Evolutionary conservation across 2,329 filamentous ascomycete species (phyloP), one percentile per base, ranked within the genome.

Genomic region (Cercospora sp.): DNA sequence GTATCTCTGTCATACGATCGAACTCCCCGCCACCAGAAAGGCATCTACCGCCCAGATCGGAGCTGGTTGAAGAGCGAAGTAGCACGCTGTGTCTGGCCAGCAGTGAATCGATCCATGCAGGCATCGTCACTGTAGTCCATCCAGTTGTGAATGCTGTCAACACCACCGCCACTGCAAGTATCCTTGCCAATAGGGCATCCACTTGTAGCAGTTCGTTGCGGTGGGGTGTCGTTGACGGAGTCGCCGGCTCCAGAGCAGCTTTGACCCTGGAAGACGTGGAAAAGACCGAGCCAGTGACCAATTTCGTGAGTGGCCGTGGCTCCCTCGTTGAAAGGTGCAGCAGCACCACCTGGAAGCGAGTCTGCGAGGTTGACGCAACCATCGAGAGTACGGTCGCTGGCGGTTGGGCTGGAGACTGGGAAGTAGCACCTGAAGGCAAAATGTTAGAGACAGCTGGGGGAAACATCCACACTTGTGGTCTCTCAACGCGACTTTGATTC

Each of bases 281-380:
- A 72, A 40, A 82, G 72, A 10, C 81, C 80, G 36, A 82, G 62
- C 79, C 80, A 82, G 69, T 82, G 81, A 6, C 80, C 80, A 20
- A 79, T 77, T 70, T 82, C 80, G 71, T 82, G 80, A 7, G 80
- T 79, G 5, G 80, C 80, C 1, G 80, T 82, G 71, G 74, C 78
- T 28, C 80, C 80, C 42, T 72, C 66, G 71, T 81, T 78, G 75
- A 85, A 87, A 16, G 81, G 80, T 16, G 76, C 71, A 48, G 83
- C 75, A 33, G 75, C 69, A 26, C 84, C 83, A 23, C 80, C 80
- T 6, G 85, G 84, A 81, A 87, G 84, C 5, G 83, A 85, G 64
- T 79, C 80, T 10, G 83, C 82, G 28, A 85, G 79, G 53, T 86
- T 78, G 70, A 84, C 85, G 75, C 85, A 87, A 16, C 85, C 84